These are phyloP conservation scores for Cryphonectria nitschkei DNA, from an alignment of 2,329 filamentous ascomycete genomes.

Conservation along the genomic window DNA sequence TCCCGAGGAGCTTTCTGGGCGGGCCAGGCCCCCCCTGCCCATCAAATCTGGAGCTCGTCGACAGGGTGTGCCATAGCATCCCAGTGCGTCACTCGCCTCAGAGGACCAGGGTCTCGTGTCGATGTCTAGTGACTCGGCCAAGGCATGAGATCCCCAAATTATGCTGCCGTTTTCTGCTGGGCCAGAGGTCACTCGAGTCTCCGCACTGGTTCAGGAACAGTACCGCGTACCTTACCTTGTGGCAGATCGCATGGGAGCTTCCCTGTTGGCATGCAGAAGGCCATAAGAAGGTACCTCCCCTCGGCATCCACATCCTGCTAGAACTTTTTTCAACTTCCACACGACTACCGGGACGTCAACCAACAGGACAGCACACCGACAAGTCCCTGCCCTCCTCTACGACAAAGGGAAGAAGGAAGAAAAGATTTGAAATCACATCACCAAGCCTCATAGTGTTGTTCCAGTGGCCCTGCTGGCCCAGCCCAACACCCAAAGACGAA, in stretches of 20 bases:
- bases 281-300: slow-evolving; percentile 46
- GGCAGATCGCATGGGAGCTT: slow-evolving; percentile 53
- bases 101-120: slow-evolving; percentile 48
- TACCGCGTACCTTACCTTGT: slow-evolving; percentile 46
- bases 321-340: slow-evolving; percentile 35
- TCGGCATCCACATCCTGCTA: slow-evolving; percentile 41
- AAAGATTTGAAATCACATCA: background rate
- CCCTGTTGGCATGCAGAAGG: slow-evolving; percentile 47
- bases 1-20: slow-evolving; percentile 7
- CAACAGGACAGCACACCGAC: slow-evolving; percentile 43
- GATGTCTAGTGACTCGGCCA: slow-evolving; percentile 55
- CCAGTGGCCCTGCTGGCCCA: background rate
- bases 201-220: slow-evolving; percentile 50
- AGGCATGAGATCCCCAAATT: slow-evolving; percentile 65
- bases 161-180: slow-evolving; percentile 56
- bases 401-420: background rate
- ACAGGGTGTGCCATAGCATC: slow-evolving; percentile 27
- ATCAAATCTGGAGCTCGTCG: slow-evolving; percentile 36
- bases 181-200: slow-evolving; percentile 48
- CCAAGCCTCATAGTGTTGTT: background rate
- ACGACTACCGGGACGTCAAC: slow-evolving; percentile 48
- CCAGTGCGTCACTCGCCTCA: slow-evolving; percentile 47
- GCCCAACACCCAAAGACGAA: background rate
- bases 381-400: background rate
- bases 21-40: slow-evolving; percentile 37